A percentile compares a stretch with the other conserved stretches of the same genome.
Evolutionary conservation across 2,329 filamentous ascomycete species (phyloP).

Genomic region (Arachnomyces sp.): DNA sequence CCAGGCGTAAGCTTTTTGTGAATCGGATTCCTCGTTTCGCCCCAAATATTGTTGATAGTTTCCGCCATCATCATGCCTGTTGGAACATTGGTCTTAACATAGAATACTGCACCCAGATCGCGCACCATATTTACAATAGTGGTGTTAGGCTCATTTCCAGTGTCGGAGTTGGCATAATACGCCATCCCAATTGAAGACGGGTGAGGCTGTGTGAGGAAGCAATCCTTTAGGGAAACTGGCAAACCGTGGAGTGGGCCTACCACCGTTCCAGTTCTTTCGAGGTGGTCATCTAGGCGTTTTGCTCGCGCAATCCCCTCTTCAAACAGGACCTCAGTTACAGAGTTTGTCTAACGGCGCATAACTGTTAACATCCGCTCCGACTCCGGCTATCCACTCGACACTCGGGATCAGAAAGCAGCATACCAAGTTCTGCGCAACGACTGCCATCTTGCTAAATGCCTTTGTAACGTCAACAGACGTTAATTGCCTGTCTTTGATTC

Average conservation of each 20-base stretch:
- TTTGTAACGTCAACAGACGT: too few relatives aligned
- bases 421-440: constrained; percentile 29
- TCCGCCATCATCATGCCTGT: constrained; percentile 37
- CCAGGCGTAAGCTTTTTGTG: constrained; percentile 40
- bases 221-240: constrained; percentile 32
- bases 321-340: constrained; percentile 34
- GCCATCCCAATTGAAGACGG: constrained; percentile 14
- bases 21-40: constrained; percentile 39
- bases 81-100: constrained; percentile 44
- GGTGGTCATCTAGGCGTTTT: constrained; percentile 28
- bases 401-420: neutral
- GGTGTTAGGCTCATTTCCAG: neutral
- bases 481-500: constrained; percentile 15
- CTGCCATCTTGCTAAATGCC: constrained; percentile 34
- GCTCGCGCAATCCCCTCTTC: constrained; percentile 29
- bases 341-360: constrained; percentile 25
- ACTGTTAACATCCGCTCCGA: constrained; percentile 16
- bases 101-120: constrained; percentile 37
- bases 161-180: constrained; percentile 10
- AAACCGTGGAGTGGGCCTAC: constrained; percentile 34
- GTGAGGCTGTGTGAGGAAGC: constrained; percentile 14
- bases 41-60: constrained; percentile 42
- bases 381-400: constrained; percentile 12
- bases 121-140: neutral
- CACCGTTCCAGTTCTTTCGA: constrained; percentile 19